Evolutionary conservation across 805 yeast genomes (phyloP).

Genomic region (Myxozyma geophila): DNA sequence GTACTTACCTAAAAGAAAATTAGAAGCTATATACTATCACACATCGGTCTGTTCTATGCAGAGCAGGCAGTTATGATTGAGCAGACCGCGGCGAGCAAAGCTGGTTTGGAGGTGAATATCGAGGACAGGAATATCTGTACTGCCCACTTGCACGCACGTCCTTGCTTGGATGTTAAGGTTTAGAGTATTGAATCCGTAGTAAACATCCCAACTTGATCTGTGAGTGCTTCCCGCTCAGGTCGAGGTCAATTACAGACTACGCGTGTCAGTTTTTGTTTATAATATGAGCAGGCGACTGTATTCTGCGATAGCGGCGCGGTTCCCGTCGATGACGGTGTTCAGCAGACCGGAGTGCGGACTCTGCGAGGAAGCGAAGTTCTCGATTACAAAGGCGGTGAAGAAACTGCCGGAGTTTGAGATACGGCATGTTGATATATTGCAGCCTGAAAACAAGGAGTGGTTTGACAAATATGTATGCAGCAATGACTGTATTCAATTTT

Average conservation of each 20-base stretch:
- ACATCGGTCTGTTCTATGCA: not conserved
- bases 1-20: not conserved
- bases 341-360: conserved; percentile 47
- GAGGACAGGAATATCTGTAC: no score
- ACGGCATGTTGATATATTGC: conserved; percentile 44
- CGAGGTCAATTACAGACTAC: not conserved
- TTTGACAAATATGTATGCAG: conserved; percentile 42
- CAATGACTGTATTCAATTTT: conserved; percentile 4
- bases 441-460: conserved; percentile 45
- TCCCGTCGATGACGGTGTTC: conserved; percentile 40
- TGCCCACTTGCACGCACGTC: no score
- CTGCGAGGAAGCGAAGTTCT: conserved; percentile 44
- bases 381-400: conserved; percentile 35
- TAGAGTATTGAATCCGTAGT: no score
- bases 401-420: conserved; percentile 25
- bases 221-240: no score
- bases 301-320: not conserved
- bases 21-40: not conserved
- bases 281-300: not conserved
- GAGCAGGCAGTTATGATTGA: not conserved
- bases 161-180: no score
- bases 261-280: not conserved
- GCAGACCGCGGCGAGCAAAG: no score
- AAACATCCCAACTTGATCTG: no score
- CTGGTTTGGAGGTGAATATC: no score